Evolutionary conservation across 2,329 filamentous ascomycete genomes (phyloP).

Genomic region (Biscogniauxia marginata): DNA sequence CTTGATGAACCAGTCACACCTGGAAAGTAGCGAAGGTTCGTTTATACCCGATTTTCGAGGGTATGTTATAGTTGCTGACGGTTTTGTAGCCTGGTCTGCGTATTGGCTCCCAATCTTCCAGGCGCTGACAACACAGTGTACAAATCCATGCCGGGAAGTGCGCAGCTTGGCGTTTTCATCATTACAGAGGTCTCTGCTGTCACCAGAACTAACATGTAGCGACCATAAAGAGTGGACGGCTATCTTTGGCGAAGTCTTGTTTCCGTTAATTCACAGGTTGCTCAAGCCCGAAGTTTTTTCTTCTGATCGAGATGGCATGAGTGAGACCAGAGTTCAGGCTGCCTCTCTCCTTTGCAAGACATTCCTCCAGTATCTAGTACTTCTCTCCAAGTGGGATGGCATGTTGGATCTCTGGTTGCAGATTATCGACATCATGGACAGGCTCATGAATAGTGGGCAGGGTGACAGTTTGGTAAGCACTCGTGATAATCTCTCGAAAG

Average conservation of each 20-base stretch:
- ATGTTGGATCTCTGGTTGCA: slow-evolving; percentile 90
- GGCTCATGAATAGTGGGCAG: slow-evolving; percentile 93
- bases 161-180: slow-evolving; percentile 84
- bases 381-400: slow-evolving; percentile 80
- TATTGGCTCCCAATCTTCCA: slow-evolving; percentile 97
- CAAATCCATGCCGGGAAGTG: slow-evolving; percentile 91
- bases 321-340: slow-evolving; percentile 88
- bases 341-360: slow-evolving; percentile 92
- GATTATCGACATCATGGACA: slow-evolving; percentile 92
- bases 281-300: slow-evolving; percentile 95
- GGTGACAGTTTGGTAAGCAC: slow-evolving; percentile 77
- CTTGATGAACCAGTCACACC: slow-evolving; percentile 88
- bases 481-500: neutral
- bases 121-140: slow-evolving; percentile 83
- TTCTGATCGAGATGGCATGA: slow-evolving; percentile 88
- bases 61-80: slow-evolving; percentile 24
- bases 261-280: slow-evolving; percentile 82
- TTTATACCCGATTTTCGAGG: neutral
- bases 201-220: slow-evolving; percentile 76
- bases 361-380: slow-evolving; percentile 87
- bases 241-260: slow-evolving; percentile 91
- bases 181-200: slow-evolving; percentile 81
- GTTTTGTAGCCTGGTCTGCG: slow-evolving; percentile 79
- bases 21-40: slow-evolving; percentile 79
- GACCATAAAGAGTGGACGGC: slow-evolving; percentile 91